Percentiles rank a stretch among this genome's conserved stretches.
phyloP scores from a whole-genome alignment of 345 rosid species.

The Lagerstroemia speciosa region DNA sequence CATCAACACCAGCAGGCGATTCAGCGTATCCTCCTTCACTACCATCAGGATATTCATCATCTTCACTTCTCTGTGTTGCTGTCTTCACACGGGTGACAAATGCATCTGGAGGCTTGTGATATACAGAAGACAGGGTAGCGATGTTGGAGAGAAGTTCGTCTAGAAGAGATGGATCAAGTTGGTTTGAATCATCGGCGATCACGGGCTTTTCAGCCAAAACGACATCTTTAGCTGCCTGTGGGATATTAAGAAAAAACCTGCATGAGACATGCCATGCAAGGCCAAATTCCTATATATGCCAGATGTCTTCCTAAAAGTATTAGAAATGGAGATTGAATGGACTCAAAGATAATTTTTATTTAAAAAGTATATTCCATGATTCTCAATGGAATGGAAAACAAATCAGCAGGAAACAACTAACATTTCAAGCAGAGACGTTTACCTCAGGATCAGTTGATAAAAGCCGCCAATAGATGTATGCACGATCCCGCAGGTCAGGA shows the following conservation, averaged over 20 bases:
- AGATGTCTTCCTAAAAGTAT: neutral
- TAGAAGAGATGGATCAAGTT: slow-evolving; percentile 81
- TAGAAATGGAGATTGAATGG: neutral
- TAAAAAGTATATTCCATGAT: neutral
- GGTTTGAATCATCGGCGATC: slow-evolving; percentile 95
- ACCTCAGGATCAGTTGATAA: slow-evolving; percentile 99
- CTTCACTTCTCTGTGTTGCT: slow-evolving; percentile 67
- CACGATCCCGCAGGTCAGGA: slow-evolving; percentile 98
- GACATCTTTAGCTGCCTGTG: slow-evolving; percentile 97
- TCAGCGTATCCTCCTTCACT: slow-evolving; percentile 70
- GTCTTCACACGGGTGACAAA: slow-evolving; percentile 93
- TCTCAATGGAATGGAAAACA: neutral
- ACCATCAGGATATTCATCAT: slow-evolving; percentile 88
- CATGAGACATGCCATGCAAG: neutral
- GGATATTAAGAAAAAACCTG: slow-evolving; percentile 4
- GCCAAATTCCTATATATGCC: neutral
- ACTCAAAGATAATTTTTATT: neutral
- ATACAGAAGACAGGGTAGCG: slow-evolving; percentile 94
- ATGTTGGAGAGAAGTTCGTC: slow-evolving; percentile 98
- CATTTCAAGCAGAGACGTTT: neutral
- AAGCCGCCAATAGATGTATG: slow-evolving; percentile 98
- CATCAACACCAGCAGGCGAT: slow-evolving; percentile 45
- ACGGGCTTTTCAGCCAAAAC: slow-evolving; percentile 99
- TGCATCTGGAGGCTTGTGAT: slow-evolving; percentile 95
- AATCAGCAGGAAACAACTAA: neutral